These are phyloP conservation scores for Trichoderma guizhouense DNA, from an alignment of 2,329 filamentous ascomycete species.

Conservation along the genomic window DNA sequence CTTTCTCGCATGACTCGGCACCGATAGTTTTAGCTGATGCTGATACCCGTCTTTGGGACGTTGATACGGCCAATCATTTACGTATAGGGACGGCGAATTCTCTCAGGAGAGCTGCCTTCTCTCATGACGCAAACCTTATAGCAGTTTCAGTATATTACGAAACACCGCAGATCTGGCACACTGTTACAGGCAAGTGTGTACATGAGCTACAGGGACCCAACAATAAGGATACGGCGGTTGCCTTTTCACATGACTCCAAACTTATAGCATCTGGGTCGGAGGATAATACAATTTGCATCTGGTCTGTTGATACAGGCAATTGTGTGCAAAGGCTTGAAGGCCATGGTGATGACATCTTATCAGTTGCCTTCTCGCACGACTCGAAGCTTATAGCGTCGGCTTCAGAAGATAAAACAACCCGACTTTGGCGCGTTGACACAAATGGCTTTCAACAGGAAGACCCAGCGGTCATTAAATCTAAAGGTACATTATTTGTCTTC, in stretches of 20 bases:
- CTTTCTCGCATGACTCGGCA: background rate
- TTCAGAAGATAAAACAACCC: background rate
- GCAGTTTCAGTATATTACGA: fast-evolving
- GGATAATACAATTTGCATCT: background rate
- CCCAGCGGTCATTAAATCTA: background rate
- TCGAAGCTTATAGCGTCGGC: background rate
- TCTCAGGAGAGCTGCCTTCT: background rate
- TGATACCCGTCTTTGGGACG: background rate
- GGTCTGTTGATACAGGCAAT: background rate
- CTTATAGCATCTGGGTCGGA: background rate
- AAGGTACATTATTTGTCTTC: background rate
- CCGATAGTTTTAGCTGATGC: background rate
- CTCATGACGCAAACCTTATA: background rate
- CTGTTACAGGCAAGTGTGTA: background rate
- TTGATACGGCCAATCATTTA: background rate
- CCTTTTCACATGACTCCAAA: background rate
- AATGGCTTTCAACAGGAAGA: background rate
- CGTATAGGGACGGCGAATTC: background rate
- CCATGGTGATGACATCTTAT: fast-evolving
- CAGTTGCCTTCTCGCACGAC: background rate
- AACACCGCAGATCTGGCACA: background rate
- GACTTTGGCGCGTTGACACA: background rate
- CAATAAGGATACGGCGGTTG: fast-evolving
- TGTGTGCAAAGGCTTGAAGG: background rate
- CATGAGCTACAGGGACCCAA: background rate